Base-by-base conservation (phyloP, 2,329 filamentous ascomycete species). In the Lojkania enalia region DNA sequence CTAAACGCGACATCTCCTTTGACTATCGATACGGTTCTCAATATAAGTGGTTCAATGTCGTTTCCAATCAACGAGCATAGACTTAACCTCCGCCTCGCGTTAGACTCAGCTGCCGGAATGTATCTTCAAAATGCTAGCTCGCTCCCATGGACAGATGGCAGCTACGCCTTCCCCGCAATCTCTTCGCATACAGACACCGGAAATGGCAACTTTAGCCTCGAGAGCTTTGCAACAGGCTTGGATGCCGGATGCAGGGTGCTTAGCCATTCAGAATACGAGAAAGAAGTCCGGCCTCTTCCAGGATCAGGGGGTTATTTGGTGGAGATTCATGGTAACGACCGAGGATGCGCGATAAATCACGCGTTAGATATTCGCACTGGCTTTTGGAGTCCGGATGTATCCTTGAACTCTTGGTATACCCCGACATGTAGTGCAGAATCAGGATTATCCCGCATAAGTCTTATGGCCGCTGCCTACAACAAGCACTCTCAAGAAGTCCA, bases 91-190 rank as follows among this genome's bases (percentile, higher is more conserved):
- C 39, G 32, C 7, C 16, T 20, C 5, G 25, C 36, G n/a, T 21
- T 46, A 14, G 44, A 42, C 16, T 32, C 14, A n/a, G 37, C 44
- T 21, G 42, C 35, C 3, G 29, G 27, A n/a, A 25, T 39, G 12
- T 36, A 39, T 27, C 6, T 45, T 16, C 42, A 45, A 4, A 45
- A 39, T 18, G 20, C 29, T 14, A 39, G 42, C 35, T 21, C 36
- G 25, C 42, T 30, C 3, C 15, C 27, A 20, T 4, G 20, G 13
- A 45, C 35, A 13, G 35, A 45, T 20, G 36, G 42, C 5, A 33
- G 25, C 33, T 39, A 18, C 27, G 42, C 42, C 3, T 45, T 45
- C 27, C 42, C 35, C 13, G 23, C 39, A 14, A 16, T 35, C 16
- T 35, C 35, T 9, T 27, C 15, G 19, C 42, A 20, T 1, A 15